Base-by-base conservation (phyloP, 2,329 filamentous ascomycete genomes). In the Thielaviopsis euricoi region DNA sequence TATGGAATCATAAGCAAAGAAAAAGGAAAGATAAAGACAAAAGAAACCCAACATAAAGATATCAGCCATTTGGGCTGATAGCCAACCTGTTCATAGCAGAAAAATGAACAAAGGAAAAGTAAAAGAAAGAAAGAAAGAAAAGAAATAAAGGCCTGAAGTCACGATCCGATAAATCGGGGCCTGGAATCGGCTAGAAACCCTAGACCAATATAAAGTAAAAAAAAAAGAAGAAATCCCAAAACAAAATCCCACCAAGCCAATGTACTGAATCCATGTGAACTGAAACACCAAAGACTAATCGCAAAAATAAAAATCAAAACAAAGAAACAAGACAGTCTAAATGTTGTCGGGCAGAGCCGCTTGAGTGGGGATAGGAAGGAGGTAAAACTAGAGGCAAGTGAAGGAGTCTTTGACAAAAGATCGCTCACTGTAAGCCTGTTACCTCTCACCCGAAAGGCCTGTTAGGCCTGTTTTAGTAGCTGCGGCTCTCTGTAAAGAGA, bases 1-100 rank as follows among this genome's bases (percentile, higher is more conserved):
- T 60, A 37, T 58, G 17, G 48, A 57, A 55, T 52, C 55, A 57
- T 19, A 50, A 46, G 12, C 29, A 33, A 33, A 33, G 51, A n/a
- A 7, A 17, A 23, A 23, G 25, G 10, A 26, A 51, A 25, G 12
- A 46, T 10, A 33, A 33, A 10, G 5, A 33, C 9, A 33, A 33
- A 33, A 33, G 3, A 33, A 33, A 33, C 12, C 29, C 29, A 33
- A 6, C 29, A n/a, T n/a, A n/a, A n/a, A n/a, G n/a, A n/a, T n/a
- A n/a, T n/a, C n/a, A n/a, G n/a, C n/a, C 7, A 33, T 33, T 33
- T 33, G 9, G 29, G 29, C 3, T 33, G 29, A 10, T 5, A 33
- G 29, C 4, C 4, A 33, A 10, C 29, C 29, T n/a, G n/a, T n/a
- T n/a, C n/a, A n/a, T n/a, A n/a, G n/a, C n/a, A n/a, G n/a, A n/a